A percentile compares a stretch with the other conserved stretches of the same genome.
Conservation (phyloP, 208 protist species). For the Leishmania arabica region DNA sequence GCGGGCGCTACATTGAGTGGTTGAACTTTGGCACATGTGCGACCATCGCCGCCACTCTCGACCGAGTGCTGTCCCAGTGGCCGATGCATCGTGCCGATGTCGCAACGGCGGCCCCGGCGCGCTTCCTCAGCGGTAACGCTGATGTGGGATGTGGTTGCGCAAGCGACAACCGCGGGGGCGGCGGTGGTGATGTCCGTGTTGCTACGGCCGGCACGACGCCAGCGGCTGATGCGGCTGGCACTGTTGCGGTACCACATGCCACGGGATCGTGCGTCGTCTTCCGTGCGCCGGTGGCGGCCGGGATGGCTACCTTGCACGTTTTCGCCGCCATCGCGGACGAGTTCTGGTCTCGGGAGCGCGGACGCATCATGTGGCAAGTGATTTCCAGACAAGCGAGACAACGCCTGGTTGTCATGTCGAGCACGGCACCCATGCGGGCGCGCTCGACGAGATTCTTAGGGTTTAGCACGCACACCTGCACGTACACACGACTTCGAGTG, state of each 20-base stretch:
- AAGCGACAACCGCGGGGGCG: not conserved
- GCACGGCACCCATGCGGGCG: not conserved
- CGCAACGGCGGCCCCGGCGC: not conserved
- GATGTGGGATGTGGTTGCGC: not conserved
- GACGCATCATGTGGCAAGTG: not conserved
- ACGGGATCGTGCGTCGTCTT: not conserved
- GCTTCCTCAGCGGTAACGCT: not conserved
- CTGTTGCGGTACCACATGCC: not conserved
- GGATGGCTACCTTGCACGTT: not conserved
- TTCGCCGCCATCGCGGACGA: not conserved
- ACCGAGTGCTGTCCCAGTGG: conserved; percentile 7
- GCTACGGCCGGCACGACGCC: not conserved
- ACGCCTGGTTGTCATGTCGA: not conserved
- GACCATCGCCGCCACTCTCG: not conserved
- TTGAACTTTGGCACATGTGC: not conserved
- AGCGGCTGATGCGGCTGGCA: not conserved
- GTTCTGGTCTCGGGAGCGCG: conserved; percentile 6
- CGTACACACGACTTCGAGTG: not conserved
- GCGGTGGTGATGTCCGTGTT: not conserved
- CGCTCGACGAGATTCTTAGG: not conserved
- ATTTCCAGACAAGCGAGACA: not conserved
- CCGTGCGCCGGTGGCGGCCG: not conserved
- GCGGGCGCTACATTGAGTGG: conserved; percentile 2
- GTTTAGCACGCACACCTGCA: not conserved
- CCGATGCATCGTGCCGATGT: not conserved